Percentiles rank a stretch among this genome's conserved stretches.
These are phyloP conservation scores for Cunninghamia lanceolata DNA, from an alignment of 75 land plant genomes.

Conservation along the genomic window DNA sequence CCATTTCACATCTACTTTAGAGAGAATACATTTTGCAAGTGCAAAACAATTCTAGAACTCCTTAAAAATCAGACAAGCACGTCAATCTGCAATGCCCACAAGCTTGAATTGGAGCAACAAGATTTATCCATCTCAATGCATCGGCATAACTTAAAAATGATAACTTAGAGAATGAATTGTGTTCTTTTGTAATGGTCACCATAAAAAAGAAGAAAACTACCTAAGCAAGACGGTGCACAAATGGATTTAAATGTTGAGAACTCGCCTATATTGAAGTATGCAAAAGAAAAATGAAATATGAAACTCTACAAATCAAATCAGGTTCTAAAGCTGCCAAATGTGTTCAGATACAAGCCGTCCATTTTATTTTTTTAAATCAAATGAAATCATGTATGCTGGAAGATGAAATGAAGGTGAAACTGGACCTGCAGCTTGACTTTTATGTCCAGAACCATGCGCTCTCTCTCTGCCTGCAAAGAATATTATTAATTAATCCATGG, in stretches of 20 bases:
- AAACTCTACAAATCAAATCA: not conserved
- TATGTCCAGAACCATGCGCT: slow-evolving; percentile 96
- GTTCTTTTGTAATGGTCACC: not conserved
- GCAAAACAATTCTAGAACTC: not conserved
- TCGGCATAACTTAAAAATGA: not conserved
- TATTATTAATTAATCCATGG: not conserved
- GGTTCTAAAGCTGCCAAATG: not conserved
- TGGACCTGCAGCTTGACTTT: slow-evolving; percentile 94
- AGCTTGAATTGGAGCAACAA: not conserved
- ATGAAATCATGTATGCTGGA: not conserved
- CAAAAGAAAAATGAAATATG: not conserved
- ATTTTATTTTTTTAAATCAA: not conserved
- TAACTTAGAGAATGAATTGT: not conserved
- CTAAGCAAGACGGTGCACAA: not conserved
- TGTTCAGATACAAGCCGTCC: not conserved
- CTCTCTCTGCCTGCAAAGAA: slow-evolving; percentile 85
- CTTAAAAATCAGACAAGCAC: not conserved
- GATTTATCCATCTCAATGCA: not conserved
- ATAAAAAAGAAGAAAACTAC: not conserved
- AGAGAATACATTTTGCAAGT: slow-evolving; percentile 1
- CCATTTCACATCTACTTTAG: not conserved
- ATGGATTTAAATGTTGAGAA: not conserved
- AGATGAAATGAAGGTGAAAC: not conserved
- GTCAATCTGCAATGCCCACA: not conserved
- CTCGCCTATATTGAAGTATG: not conserved